Evolutionary conservation across 305 asterid genomes (phyloP).

Genomic region (Fraxinus latifolia): DNA sequence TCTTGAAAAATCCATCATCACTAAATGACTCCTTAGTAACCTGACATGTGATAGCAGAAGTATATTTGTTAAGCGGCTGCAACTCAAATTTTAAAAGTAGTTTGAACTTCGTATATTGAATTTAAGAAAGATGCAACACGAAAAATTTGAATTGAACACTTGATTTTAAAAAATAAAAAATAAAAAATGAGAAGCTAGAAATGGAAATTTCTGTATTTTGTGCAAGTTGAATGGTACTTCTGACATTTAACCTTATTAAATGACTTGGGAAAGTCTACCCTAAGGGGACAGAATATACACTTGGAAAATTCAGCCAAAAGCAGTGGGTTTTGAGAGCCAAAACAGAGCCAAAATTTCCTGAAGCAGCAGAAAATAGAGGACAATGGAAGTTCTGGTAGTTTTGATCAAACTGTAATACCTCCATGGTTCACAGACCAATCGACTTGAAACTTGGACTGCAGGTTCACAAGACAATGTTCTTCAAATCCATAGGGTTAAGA

Average conservation of each 20-base stretch:
- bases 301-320: background rate
- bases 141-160: background rate
- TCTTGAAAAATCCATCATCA: conserved; percentile 81
- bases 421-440: background rate
- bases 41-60: conserved; percentile 33
- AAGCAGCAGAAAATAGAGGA: background rate
- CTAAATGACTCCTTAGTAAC: conserved; percentile 79
- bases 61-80: background rate
- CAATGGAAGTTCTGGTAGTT: background rate
- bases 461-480: background rate
- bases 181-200: background rate
- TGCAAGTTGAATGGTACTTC: background rate
- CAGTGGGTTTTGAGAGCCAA: background rate
- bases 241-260: background rate
- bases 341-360: background rate
- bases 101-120: background rate
- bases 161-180: background rate
- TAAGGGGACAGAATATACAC: background rate
- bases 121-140: background rate
- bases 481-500: background rate
- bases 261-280: background rate
- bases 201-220: background rate
- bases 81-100: background rate
- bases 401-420: background rate
- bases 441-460: background rate